These are phyloP conservation scores for Claviceps digitariae DNA, from an alignment of 2,329 filamentous ascomycete species.

Conservation along the genomic window DNA sequence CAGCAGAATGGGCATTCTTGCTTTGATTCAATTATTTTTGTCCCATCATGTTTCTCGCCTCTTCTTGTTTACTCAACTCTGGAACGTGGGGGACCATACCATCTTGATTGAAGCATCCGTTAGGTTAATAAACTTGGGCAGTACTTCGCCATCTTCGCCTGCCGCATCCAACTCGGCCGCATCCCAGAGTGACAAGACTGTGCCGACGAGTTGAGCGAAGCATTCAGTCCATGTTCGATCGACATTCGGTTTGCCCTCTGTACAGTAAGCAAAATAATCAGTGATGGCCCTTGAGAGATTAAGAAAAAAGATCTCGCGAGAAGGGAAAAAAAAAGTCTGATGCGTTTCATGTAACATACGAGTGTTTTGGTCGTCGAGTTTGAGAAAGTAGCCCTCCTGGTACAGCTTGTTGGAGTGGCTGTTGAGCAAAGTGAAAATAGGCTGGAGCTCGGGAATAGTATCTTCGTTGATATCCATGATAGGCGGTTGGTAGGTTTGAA, in stretches of 20 bases:
- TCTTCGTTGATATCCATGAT: constrained; percentile 75
- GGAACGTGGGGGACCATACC: constrained; percentile 38
- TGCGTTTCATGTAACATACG: constrained; percentile 47
- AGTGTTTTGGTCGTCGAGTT: constrained; percentile 86
- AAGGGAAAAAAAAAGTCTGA: neutral
- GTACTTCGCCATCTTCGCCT: constrained; percentile 69
- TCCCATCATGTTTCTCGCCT: neutral
- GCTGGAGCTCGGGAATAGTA: constrained; percentile 82
- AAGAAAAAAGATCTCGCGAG: too few relatives aligned
- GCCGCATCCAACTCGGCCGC: constrained; percentile 80
- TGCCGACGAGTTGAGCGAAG: constrained; percentile 92
- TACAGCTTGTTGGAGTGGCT: constrained; percentile 94
- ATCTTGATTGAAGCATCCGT: constrained; percentile 97
- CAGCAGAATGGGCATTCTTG: neutral
- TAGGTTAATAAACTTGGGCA: constrained; percentile 89
- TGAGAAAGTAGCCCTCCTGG: constrained; percentile 95
- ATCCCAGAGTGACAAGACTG: constrained; percentile 91
- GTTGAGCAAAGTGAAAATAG: constrained; percentile 88
- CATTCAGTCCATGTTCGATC: constrained; percentile 93
- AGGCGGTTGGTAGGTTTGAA: constrained; percentile 73
- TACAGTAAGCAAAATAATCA: neutral
- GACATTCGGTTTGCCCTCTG: constrained; percentile 73
- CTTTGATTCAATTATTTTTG: neutral
- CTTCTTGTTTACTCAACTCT: neutral
- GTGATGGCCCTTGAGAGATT: neutral